Evolutionary conservation across 495 filamentous ascomycete genomes (phyloP), one percentile per base, ranked within the genome.

Genomic region (Aspergillus panamensis): DNA sequence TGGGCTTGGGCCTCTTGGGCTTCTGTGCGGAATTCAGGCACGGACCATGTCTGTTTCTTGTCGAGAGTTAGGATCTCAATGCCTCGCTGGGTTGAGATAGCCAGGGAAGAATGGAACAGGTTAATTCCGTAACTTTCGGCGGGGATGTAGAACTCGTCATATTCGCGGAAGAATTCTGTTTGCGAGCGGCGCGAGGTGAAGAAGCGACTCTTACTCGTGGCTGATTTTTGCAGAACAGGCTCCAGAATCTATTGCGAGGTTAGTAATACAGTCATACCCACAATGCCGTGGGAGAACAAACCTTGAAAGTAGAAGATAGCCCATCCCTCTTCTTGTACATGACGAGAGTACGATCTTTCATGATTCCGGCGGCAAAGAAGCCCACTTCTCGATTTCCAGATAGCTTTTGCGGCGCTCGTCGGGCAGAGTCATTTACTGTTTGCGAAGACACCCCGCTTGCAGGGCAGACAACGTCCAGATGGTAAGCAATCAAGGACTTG

Each of bases 61-160:
- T 99, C 94, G 29, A 99, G 82, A 6, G 90, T 96, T 68, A 99
- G 82, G 37, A 97, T 88, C 71, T 99, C 94, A 63, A 99, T 91
- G n/a, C 94, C 93, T 55, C 88, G 88, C 21, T 88, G 82, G 3
- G 94, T 97, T 19, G 90, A 85, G 40, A 99, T 90, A 25, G 94
- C 90, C 29, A 99, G 88, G 53, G 88, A 91, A 1, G 84, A 87
- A 70, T 96, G 90, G 82, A 97, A 97, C 47, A 99, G 83, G 73
- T 97, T 96, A 65, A 99, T 89, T 25, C 88, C 87, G 71, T 88
- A 96, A 67, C 90, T 94, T 68, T 99, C 94, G n/a, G 90, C 86
- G 7, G 94, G 93, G 62, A 99, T 93, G 74, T 97, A 99, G 73
- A 99, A 99, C 53, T 97, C 93, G 73, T 96, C 94, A 65, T 90